These are phyloP conservation scores for Seiridium unicorne DNA, from an alignment of 2,329 filamentous ascomycete genomes.

Conservation along the genomic window DNA sequence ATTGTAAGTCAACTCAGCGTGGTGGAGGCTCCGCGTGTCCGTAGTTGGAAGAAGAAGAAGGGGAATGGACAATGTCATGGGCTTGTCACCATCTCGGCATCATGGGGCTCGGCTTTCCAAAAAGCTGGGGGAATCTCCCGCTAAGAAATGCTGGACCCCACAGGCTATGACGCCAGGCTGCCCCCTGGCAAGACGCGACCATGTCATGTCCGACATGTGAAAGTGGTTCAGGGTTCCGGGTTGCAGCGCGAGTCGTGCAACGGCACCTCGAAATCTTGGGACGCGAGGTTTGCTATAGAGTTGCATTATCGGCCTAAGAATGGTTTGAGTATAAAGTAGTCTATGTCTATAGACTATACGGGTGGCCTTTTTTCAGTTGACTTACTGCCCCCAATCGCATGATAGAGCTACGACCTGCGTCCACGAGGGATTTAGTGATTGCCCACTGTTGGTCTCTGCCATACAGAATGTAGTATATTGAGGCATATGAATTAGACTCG, in stretches of 20 bases:
- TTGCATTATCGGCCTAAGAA: no score
- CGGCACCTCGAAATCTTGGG: no score
- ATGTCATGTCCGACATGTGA: neutral
- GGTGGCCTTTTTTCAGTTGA: no score
- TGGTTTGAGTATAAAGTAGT: no score
- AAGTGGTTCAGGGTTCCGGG: neutral
- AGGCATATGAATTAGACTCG: no score
- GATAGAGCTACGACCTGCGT: no score
- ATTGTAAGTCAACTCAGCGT: neutral
- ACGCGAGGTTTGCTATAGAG: no score
- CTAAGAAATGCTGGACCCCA: slow-evolving; percentile 2
- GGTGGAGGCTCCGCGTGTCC: neutral
- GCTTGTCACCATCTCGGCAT: slow-evolving; percentile 6
- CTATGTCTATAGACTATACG: no score
- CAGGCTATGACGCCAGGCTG: neutral
- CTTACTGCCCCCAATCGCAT: no score
- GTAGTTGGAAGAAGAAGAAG: neutral
- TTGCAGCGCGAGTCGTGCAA: neutral
- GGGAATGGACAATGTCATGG: neutral
- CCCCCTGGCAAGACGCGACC: neutral
- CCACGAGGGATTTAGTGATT: no score
- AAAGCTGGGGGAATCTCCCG: slow-evolving; percentile 3
- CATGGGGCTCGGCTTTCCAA: neutral
- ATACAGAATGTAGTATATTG: no score
- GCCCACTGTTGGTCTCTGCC: no score